A percentile compares a stretch with the other conserved stretches of the same genome.
phyloP scores from a whole-genome alignment of 305 asterid species.

The Withania somnifera region DNA sequence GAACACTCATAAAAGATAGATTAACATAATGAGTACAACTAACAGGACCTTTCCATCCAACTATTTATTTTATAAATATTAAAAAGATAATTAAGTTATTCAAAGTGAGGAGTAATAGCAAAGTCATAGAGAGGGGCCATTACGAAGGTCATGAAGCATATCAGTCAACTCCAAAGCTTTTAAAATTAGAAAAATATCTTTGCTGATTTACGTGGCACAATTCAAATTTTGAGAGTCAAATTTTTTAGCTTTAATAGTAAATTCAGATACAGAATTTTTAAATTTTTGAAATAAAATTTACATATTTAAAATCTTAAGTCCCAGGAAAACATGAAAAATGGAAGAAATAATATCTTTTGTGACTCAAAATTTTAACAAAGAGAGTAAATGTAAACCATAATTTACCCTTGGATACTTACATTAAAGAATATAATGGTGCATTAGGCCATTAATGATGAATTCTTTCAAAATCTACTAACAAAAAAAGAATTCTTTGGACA shows the following conservation, averaged over 20 bases:
- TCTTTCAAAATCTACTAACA: background rate
- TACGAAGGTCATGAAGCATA: background rate
- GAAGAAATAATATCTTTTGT: too few relatives aligned
- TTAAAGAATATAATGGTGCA: too few relatives aligned
- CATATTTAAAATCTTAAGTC: background rate
- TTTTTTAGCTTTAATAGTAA: background rate
- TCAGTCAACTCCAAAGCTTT: background rate
- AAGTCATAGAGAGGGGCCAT: background rate
- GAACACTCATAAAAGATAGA: background rate
- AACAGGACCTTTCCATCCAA: background rate
- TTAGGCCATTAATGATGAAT: background rate
- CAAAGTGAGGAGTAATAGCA: background rate
- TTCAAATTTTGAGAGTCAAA: background rate
- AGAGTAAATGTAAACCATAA: background rate
- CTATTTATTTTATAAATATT: background rate
- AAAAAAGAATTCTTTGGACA: background rate
- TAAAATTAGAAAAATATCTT: background rate
- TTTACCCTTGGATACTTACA: background rate
- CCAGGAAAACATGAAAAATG: too few relatives aligned
- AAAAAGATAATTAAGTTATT: background rate
- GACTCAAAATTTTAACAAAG: too few relatives aligned
- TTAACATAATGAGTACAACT: background rate
- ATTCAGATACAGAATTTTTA: rapidly evolving
- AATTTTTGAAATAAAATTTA: background rate
- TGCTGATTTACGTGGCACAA: rapidly evolving